These are phyloP conservation scores for Heracleum sosnowskyi DNA, from an alignment of 129 eudicot genomes.

Conservation along the genomic window DNA sequence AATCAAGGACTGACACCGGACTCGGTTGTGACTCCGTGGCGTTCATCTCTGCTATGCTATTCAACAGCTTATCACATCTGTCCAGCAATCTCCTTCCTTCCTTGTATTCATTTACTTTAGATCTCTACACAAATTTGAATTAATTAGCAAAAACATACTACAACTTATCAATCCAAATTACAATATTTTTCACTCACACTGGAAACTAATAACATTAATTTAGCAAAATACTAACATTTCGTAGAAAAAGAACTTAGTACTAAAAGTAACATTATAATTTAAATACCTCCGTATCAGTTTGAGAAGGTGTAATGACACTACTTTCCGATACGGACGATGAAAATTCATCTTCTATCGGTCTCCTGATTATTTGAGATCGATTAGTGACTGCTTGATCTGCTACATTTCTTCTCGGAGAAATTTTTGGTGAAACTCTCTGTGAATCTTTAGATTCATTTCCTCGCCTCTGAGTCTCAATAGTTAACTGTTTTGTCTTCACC, in stretches of 20 bases:
- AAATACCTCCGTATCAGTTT: constrained; percentile 56
- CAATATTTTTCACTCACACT: background rate
- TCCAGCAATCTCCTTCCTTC: constrained; percentile 60
- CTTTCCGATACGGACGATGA: constrained; percentile 46
- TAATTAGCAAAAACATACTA: background rate
- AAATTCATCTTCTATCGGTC: constrained; percentile 51
- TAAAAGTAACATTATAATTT: background rate
- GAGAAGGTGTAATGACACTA: constrained; percentile 41
- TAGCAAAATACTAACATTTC: background rate
- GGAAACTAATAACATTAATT: no score
- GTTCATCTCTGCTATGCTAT: constrained; percentile 69
- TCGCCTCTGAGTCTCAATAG: constrained; percentile 50
- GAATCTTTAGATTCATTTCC: constrained; percentile 23
- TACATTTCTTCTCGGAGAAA: constrained; percentile 30
- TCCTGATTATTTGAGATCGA: constrained; percentile 35
- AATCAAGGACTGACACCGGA: constrained; percentile 95
- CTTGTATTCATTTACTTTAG: constrained; percentile 25
- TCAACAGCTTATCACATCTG: constrained; percentile 66
- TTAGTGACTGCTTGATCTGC: constrained; percentile 26
- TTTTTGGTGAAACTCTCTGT: constrained; percentile 42
- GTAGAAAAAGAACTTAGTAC: background rate
- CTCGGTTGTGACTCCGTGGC: constrained; percentile 62
- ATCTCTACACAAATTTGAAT: constrained; percentile 22
- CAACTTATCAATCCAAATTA: background rate
- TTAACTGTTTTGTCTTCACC: constrained; percentile 39